Evolutionary conservation across 257 asterid genomes (phyloP).

Genomic region (Solanum pinnatisectum): DNA sequence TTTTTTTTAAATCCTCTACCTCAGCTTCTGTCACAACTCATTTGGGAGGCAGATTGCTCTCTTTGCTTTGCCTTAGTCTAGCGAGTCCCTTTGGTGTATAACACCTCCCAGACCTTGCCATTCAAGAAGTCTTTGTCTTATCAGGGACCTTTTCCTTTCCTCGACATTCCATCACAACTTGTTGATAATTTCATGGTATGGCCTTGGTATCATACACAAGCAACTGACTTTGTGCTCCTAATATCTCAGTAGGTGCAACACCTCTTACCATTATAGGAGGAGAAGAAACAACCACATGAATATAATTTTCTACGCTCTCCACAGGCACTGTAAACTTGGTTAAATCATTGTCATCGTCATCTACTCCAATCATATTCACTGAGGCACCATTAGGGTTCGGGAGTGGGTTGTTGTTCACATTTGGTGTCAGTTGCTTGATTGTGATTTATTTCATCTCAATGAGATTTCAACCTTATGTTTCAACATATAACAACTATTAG

Average conservation of each 20-base stretch:
- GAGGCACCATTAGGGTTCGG: no score
- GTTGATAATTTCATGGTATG: neutral
- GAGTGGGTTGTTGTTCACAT: no score
- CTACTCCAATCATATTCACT: no score
- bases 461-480: no score
- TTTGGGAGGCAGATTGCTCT: neutral
- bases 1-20: neutral
- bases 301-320: no score
- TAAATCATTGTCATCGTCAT: no score
- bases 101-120: neutral
- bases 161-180: neutral
- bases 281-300: neutral
- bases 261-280: neutral
- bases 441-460: no score
- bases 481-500: no score
- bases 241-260: neutral
- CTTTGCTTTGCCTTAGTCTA: no score
- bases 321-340: no score
- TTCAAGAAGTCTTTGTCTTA: neutral
- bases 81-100: neutral
- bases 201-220: neutral
- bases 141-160: no score
- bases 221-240: neutral
- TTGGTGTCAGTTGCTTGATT: no score
- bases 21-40: neutral